Percentiles rank a stretch among this genome's conserved stretches.
Conservation (phyloP, 2,329 filamentous ascomycete species). For the Didymosphaeria variabile region DNA sequence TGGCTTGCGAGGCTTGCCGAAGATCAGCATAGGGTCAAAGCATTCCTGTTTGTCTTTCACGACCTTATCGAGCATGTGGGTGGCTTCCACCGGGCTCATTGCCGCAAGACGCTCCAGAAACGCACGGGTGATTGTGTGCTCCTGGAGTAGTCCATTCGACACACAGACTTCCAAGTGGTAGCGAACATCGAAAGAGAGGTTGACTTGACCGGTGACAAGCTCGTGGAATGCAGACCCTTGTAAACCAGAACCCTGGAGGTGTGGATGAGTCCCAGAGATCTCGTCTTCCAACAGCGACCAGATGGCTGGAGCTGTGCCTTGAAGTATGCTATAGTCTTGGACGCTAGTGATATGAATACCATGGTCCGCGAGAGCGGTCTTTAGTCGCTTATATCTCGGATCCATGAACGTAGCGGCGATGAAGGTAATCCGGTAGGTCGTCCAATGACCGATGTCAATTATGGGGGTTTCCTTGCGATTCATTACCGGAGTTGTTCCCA, state of each 20-base stretch:
- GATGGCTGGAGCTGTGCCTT: constrained; percentile 25
- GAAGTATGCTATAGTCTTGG: constrained; percentile 54
- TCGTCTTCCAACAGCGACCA: constrained; percentile 43
- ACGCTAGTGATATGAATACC: constrained; percentile 68
- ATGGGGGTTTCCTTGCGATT: constrained; percentile 57
- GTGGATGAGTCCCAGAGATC: constrained; percentile 34
- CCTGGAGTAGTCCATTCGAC: constrained; percentile 79
- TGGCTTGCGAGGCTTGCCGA: constrained; percentile 59
- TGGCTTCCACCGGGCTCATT: constrained; percentile 64
- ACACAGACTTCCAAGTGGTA: constrained; percentile 95
- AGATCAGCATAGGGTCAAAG: constrained; percentile 76
- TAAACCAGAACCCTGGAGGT: constrained; percentile 20
- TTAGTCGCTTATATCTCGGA: constrained; percentile 55
- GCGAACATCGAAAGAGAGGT: constrained; percentile 70
- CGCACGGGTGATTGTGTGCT: constrained; percentile 72
- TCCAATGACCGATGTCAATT: constrained; percentile 73
- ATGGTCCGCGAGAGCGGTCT: constrained; percentile 71
- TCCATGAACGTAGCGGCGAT: constrained; percentile 40
- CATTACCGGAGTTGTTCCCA: constrained; percentile 35
- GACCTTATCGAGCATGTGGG: constrained; percentile 76
- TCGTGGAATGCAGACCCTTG: constrained; percentile 33
- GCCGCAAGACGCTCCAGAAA: constrained; percentile 72
- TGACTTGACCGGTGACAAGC: constrained; percentile 40
- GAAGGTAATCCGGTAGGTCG: constrained; percentile 65
- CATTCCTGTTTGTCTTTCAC: constrained; percentile 70